Evolutionary conservation across 2,329 filamentous ascomycete genomes (phyloP).

Genomic region (Ceratocystis colombiana): DNA sequence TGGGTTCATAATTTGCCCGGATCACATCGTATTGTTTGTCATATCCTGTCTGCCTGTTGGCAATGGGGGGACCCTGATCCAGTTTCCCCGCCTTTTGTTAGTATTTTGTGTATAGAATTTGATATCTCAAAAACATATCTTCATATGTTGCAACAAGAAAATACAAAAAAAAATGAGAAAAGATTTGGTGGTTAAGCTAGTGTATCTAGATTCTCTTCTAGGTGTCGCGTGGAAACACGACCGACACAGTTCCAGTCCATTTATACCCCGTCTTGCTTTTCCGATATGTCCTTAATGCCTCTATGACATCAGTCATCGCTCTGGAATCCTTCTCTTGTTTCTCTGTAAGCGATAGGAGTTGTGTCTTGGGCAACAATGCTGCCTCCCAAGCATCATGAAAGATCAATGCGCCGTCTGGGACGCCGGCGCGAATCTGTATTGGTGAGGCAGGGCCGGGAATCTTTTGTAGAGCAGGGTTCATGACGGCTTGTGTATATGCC

Average conservation of each 20-base stretch:
- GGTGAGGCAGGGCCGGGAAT: slow-evolving; percentile 41
- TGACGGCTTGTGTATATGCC: slow-evolving; percentile 32
- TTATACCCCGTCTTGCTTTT: not conserved
- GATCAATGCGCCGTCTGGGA: slow-evolving; percentile 38
- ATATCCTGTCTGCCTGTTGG: slow-evolving; percentile 25
- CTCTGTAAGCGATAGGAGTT: not conserved
- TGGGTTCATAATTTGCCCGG: slow-evolving; percentile 21
- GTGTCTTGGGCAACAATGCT: slow-evolving; percentile 34
- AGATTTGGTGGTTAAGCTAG: not conserved
- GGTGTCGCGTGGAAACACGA: slow-evolving; percentile 9
- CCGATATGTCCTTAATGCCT: slow-evolving; percentile 7
- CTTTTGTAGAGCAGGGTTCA: slow-evolving; percentile 31
- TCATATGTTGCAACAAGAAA: slow-evolving; percentile 16
- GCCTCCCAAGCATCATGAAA: slow-evolving; percentile 46
- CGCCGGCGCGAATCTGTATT: slow-evolving; percentile 42
- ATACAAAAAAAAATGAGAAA: slow-evolving; percentile 18
- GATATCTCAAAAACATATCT: slow-evolving; percentile 17
- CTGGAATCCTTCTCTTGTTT: slow-evolving; percentile 15
- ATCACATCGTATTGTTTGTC: slow-evolving; percentile 24
- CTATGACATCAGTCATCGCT: slow-evolving; percentile 19
- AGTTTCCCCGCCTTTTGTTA: slow-evolving; percentile 21
- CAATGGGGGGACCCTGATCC: slow-evolving; percentile 23
- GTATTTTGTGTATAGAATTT: slow-evolving; percentile 24
- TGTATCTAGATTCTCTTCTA: slow-evolving; percentile 1
- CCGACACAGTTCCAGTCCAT: slow-evolving; percentile 18